phyloP scores from a whole-genome alignment of 2,329 filamentous ascomycete species.

The Bipolaris victoriae region DNA sequence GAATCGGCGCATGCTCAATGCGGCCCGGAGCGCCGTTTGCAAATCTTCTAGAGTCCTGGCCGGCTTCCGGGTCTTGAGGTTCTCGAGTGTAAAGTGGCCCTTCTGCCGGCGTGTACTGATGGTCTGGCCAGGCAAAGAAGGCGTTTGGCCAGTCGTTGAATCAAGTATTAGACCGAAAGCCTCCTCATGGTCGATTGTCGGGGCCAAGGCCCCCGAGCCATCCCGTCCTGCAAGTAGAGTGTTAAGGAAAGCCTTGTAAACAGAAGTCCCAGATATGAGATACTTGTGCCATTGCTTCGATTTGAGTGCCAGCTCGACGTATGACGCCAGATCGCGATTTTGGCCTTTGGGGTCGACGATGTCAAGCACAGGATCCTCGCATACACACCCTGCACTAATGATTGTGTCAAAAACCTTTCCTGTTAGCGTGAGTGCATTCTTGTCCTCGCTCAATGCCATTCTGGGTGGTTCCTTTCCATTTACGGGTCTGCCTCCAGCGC shows the following conservation, averaged over 20 bases:
- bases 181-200: slow-evolving; percentile 27
- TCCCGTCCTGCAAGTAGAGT: slow-evolving; percentile 31
- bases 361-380: slow-evolving; percentile 17
- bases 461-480: background rate
- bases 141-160: slow-evolving; percentile 16
- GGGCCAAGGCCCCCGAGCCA: slow-evolving; percentile 16
- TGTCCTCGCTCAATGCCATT: slow-evolving; percentile 9
- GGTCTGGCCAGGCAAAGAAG: slow-evolving; percentile 27
- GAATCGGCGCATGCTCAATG: slow-evolving; percentile 30
- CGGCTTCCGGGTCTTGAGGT: slow-evolving; percentile 23
- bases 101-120: slow-evolving; percentile 27
- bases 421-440: slow-evolving; percentile 15
- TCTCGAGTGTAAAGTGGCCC: slow-evolving; percentile 30
- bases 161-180: slow-evolving; percentile 34
- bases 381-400: slow-evolving; percentile 10
- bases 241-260: slow-evolving; percentile 33
- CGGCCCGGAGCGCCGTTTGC: slow-evolving; percentile 20
- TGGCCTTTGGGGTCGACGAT: slow-evolving; percentile 14
- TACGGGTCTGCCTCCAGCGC: slow-evolving; percentile 14
- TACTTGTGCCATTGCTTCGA: slow-evolving; percentile 6
- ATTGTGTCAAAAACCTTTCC: slow-evolving; percentile 30
- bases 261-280: slow-evolving; percentile 7
- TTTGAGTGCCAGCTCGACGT: slow-evolving; percentile 14
- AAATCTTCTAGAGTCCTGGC: slow-evolving; percentile 24
- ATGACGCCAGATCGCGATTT: slow-evolving; percentile 17